Conservation (phyloP, 805 yeast genomes). For the Kodamaea kakaduensis region DNA sequence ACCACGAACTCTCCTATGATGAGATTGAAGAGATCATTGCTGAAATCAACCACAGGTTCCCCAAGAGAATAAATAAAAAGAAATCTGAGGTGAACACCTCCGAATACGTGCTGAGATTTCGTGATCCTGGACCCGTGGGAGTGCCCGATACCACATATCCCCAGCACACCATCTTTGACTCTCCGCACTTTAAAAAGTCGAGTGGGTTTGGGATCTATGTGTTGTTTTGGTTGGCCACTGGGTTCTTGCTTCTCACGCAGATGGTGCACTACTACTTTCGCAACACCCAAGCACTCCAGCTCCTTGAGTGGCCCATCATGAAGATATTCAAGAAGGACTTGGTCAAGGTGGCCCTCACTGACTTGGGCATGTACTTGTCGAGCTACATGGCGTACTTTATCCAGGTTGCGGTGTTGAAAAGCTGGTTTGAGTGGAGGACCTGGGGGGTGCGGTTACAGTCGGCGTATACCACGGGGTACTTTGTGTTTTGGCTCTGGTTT, state of each 20-base stretch:
- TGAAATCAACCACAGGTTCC: slow-evolving; percentile 2
- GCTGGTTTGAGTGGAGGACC: slow-evolving; percentile 53
- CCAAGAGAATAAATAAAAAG: slow-evolving; percentile 4
- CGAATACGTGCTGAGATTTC: slow-evolving; percentile 47
- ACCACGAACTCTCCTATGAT: slow-evolving; percentile 1
- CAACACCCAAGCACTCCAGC: slow-evolving; percentile 41
- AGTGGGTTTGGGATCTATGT: slow-evolving; percentile 78
- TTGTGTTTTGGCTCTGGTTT: slow-evolving; percentile 51
- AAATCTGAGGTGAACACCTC: slow-evolving; percentile 26
- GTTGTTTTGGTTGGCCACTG: slow-evolving; percentile 69
- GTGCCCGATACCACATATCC: slow-evolving; percentile 5
- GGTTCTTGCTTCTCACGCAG: slow-evolving; percentile 50
- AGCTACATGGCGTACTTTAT: slow-evolving; percentile 58
- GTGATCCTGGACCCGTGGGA: slow-evolving; percentile 47
- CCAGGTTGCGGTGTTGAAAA: slow-evolving; percentile 50
- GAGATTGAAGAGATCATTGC: slow-evolving; percentile 2
- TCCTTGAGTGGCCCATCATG: slow-evolving; percentile 53
- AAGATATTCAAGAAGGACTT: slow-evolving; percentile 58
- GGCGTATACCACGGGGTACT: slow-evolving; percentile 48
- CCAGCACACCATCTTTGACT: slow-evolving; percentile 51
- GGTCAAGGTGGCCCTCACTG: slow-evolving; percentile 66
- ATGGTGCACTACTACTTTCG: slow-evolving; percentile 49
- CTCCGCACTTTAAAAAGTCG: slow-evolving; percentile 39
- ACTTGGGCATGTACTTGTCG: slow-evolving; percentile 66
- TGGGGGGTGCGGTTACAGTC: slow-evolving; percentile 64